Percentiles rank a stretch among this genome's conserved stretches.
Evolutionary conservation across 78 protist species (phyloP).

Genomic region (Creolimax fragrantissima): DNA sequence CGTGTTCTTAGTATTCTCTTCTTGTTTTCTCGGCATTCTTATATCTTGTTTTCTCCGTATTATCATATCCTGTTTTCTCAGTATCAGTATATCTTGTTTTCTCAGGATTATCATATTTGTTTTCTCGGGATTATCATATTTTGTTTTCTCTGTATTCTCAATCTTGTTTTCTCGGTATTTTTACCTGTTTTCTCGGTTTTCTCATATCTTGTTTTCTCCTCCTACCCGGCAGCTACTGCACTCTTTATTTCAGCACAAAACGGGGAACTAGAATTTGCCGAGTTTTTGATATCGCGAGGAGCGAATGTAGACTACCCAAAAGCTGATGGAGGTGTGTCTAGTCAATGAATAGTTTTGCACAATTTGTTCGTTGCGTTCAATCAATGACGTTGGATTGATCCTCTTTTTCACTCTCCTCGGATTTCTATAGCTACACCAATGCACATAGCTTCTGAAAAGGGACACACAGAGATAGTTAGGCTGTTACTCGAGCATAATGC

Average conservation of each 20-base stretch:
- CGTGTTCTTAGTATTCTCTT: no score
- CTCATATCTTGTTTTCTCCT: no score
- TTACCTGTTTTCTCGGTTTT: no score
- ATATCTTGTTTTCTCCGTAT: no score
- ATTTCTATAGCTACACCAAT: not conserved
- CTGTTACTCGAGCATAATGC: not conserved
- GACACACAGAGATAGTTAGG: not conserved
- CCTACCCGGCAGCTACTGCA: not conserved
- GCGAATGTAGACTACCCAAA: not conserved
- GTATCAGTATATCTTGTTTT: no score
- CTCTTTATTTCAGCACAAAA: not conserved
- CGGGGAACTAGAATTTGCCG: not conserved
- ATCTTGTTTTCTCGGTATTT: no score
- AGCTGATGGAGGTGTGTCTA: not conserved
- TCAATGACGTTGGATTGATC: not conserved
- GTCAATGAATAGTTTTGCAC: not conserved
- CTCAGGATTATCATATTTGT: no score
- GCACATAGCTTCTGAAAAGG: slow-evolving; percentile 6
- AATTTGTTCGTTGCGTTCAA: not conserved
- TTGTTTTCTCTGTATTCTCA: no score
- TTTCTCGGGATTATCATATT: no score
- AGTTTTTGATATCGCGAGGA: not conserved
- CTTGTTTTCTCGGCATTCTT: no score
- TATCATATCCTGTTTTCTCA: no score
- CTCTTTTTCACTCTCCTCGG: not conserved